Conservation (phyloP, 345 rosid genomes). For the Kernera saxatilis region DNA sequence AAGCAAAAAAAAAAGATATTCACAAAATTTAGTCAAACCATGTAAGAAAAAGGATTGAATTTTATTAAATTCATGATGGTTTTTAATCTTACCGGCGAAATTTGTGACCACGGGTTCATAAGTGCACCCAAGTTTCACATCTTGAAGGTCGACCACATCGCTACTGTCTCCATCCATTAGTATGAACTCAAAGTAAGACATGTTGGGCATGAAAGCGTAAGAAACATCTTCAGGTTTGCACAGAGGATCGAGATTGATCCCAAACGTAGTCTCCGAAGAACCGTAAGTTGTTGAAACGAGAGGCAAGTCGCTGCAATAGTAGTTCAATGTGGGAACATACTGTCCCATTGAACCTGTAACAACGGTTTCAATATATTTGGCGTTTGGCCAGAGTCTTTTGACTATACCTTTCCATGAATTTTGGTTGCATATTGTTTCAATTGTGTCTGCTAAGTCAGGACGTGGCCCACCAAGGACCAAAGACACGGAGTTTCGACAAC, state of each 20-base stretch:
- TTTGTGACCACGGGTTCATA: conserved; percentile 90
- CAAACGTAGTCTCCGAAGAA: conserved; percentile 83
- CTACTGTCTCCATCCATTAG: conserved; percentile 41
- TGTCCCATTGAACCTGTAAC: conserved; percentile 95
- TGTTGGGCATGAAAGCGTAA: conserved; percentile 75
- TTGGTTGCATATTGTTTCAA: conserved; percentile 44
- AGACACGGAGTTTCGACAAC: conserved; percentile 48
- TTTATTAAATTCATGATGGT: background rate
- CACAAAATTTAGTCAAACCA: conserved; percentile 1
- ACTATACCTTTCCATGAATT: conserved; percentile 85
- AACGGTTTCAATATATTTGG: conserved; percentile 74
- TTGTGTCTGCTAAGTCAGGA: conserved; percentile 44
- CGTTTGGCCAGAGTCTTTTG: conserved; percentile 67
- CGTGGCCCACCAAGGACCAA: conserved; percentile 41
- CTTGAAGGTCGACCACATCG: conserved; percentile 56
- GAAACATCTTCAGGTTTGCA: conserved; percentile 74
- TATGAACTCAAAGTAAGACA: conserved; percentile 89
- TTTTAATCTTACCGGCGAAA: conserved; percentile 51
- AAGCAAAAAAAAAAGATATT: background rate
- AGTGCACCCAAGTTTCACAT: conserved; percentile 62
- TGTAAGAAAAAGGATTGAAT: background rate
- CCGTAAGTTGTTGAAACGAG: conserved; percentile 82
- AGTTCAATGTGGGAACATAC: conserved; percentile 63
- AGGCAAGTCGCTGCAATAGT: conserved; percentile 74
- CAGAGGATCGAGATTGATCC: conserved; percentile 71